phyloP scores from a whole-genome alignment of 2,329 filamentous ascomycete genomes.

The Penicillium sp. region DNA sequence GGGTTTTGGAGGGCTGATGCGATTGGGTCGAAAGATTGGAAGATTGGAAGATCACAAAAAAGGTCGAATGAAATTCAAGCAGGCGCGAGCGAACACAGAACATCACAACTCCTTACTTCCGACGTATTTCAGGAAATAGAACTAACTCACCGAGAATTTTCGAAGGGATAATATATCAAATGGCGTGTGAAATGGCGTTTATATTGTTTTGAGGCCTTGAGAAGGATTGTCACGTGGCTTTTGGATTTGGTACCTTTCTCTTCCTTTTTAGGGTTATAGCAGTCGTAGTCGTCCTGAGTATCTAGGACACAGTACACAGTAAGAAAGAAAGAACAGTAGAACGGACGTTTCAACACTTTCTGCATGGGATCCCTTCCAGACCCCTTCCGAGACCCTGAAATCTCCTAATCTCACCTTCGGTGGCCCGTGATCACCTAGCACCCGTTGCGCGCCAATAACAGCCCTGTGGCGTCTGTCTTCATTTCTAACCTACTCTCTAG shows the following conservation, averaged over 20 bases:
- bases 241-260: not conserved
- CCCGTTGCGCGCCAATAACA: not conserved
- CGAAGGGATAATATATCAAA: not conserved
- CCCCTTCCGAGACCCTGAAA: conserved; percentile 1
- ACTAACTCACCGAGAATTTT: not conserved
- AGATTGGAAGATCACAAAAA: not conserved
- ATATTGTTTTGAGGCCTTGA: conserved; percentile 1
- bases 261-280: not conserved
- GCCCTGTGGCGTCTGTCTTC: conserved; percentile 1
- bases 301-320: not conserved
- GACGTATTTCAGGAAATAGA: not conserved
- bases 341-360: not conserved
- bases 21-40: conserved; percentile 4
- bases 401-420: conserved; percentile 4
- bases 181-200: not conserved
- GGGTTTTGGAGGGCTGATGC: not conserved
- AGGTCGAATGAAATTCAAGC: not conserved
- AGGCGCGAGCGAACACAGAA: not conserved
- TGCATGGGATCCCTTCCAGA: not conserved
- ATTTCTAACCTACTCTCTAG: not conserved
- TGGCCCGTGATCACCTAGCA: conserved; percentile 7
- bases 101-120: conserved; percentile 1
- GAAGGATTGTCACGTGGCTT: conserved; percentile 2
- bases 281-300: not conserved
- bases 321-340: not conserved